Base-by-base conservation (phyloP, 257 asterid species). In the Gardenia jasminoides region DNA sequence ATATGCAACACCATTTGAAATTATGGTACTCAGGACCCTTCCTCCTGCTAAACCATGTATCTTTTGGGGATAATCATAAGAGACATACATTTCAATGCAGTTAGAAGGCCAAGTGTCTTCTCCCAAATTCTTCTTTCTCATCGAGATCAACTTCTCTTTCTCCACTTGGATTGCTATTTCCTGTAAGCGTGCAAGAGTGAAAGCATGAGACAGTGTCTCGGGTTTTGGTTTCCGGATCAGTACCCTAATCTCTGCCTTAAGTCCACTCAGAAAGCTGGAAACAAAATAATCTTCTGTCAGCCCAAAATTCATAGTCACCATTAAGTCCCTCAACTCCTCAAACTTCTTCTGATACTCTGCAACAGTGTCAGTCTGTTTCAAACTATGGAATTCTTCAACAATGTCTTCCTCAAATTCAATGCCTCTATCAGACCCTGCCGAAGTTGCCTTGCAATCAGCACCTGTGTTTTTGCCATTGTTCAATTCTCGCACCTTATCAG, bases 261-360 rank as follows among this genome's bases (percentile, higher is more conserved):
- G 19, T 47, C 76, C 76, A 16, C 28, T 72, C 76, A 30, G 46
- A 62, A 72, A 72, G 76, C 46, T 72, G 64, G 64, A 48, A 47
- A 72, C 28, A 1, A 44, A 7, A 47, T 26, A 44, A 47, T 11
- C 76, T 31, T 72, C 62, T 15, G 76, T 16, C 15, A 72, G 41
- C 33, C 30, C 76, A 72, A 20, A 39, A 20, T 46, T 70, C 74
- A 19, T 43, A n/a, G 31, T 26, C 76, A 28, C 13, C 62, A 71
- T 48, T n/a, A 48, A 47, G 43, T 47, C 62, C 13, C 61, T 71
- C 62, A 71, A n/a, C 50, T 71, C 43, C 76, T 3, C 76, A 71
- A 71, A 71, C 28, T 8, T 71, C 76, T 71, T 44, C 2, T 72
- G 76, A 58, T 72, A 72, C 65, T 47, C 76, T 28, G 39, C 62